Evolutionary conservation across 768 basidiomycete genomes (phyloP), one percentile per base, ranked within the genome.

Genomic region (Termitomyces sp.): DNA sequence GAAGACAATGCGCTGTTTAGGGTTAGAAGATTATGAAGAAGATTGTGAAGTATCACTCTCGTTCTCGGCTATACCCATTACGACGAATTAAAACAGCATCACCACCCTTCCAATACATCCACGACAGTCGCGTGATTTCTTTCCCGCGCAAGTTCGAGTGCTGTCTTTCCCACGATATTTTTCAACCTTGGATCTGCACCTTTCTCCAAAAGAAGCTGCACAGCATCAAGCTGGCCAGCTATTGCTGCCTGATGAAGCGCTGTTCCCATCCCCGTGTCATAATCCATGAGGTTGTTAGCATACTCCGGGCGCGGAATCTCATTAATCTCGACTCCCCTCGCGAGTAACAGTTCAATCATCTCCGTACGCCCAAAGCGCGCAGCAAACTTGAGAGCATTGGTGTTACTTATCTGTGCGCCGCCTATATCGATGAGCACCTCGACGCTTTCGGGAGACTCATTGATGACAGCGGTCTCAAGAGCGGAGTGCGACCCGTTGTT

Each of bases 281-380:
- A 12, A 31, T 49, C 29, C 14, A 31, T 32, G 29, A 49, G 45
- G n/a, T 46, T 2, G 45, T 46, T 10, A 20, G 48, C 47, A 53
- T 59, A 60, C 57, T 56, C 47, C 29, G 36, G 32, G 29, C 38
- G 49, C 20, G 56, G 34, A 25, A 65, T 53, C 46, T 62, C 57
- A 55, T 67, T 49, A 29, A 67, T 49, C 15, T 62, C 63, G 38
- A 63, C 60, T 36, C 65, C 65, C 2, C 40, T 46, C 32, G 57
- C 61, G 12, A 67, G 49, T 9, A 67, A 52, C 37, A 60, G 25
- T 11, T 56, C 53, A 31, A 67, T 65, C 56, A 65, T 63, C 5
- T 63, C 61, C 29, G 58, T 46, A 0, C 32, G 12, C 0, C 66
- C 66, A 29, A 37, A 47, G 7, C 50, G 60, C 9, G 56, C 64